These are phyloP conservation scores for Bisporella sp. DNA, from an alignment of 2,329 filamentous ascomycete genomes.

Conservation along the genomic window DNA sequence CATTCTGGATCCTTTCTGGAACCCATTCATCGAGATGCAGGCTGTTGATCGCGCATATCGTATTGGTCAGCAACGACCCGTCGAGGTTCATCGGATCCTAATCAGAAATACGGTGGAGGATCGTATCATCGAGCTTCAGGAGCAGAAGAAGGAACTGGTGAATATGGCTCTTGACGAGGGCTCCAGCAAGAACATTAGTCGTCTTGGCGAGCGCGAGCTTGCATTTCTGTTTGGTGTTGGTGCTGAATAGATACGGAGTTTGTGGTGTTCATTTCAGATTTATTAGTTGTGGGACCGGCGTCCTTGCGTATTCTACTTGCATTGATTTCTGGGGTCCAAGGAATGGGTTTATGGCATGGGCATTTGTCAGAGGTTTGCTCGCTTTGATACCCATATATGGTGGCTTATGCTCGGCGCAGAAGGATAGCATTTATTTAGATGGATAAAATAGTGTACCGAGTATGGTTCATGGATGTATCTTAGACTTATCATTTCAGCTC, in stretches of 20 bases:
- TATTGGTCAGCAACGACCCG: constrained; percentile 69
- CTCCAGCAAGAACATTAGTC: constrained; percentile 56
- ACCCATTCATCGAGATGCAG: constrained; percentile 87
- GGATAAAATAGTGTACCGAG: no score
- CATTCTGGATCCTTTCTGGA: constrained; percentile 92
- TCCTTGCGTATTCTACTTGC: no score
- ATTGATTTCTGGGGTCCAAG: no score
- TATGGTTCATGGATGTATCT: no score
- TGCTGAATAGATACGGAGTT: neutral
- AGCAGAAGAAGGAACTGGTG: constrained; percentile 71
- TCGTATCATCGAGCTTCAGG: constrained; percentile 71
- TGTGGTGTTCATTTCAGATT: no score
- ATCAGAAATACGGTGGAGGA: constrained; percentile 79
- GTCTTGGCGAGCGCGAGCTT: constrained; percentile 39
- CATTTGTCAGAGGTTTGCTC: no score
- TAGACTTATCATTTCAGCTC: no score
- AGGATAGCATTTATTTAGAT: no score
- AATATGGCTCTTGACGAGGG: constrained; percentile 74
- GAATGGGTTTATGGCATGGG: no score
- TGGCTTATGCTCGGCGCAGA: no score
- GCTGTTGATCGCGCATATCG: constrained; percentile 85
- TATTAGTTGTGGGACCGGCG: no score
- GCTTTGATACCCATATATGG: no score
- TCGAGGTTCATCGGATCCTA: constrained; percentile 74
- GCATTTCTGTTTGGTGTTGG: constrained; percentile 23